Evolutionary conservation across 441 rosid genomes (phyloP).

Genomic region (Croton setiger): DNA sequence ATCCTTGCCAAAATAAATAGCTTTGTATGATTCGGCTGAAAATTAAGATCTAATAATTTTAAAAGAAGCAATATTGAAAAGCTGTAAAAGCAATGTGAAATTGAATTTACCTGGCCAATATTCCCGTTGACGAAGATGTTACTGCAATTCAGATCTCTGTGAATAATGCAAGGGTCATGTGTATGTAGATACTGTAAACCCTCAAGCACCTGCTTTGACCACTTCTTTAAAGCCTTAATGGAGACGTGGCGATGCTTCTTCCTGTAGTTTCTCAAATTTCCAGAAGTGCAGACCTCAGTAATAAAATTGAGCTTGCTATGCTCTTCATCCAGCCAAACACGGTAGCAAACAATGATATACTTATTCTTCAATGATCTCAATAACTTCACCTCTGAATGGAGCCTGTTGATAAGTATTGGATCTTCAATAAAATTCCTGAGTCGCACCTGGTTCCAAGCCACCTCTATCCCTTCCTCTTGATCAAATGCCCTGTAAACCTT

Average conservation of each 20-base stretch:
- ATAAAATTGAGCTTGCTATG: constrained; percentile 51
- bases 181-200: constrained; percentile 68
- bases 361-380: constrained; percentile 56
- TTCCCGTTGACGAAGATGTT: constrained; percentile 73
- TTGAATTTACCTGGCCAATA: constrained; percentile 47
- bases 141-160: constrained; percentile 68
- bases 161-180: constrained; percentile 63
- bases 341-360: constrained; percentile 57
- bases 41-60: background rate
- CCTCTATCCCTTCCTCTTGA: constrained; percentile 70
- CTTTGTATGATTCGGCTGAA: background rate
- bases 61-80: background rate
- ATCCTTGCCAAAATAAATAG: background rate
- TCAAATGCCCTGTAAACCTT: constrained; percentile 71
- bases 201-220: constrained; percentile 66
- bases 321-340: constrained; percentile 54
- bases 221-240: constrained; percentile 70
- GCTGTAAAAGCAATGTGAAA: background rate
- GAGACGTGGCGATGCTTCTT: constrained; percentile 74
- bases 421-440: constrained; percentile 48
- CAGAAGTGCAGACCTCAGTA: constrained; percentile 69
- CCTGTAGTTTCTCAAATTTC: constrained; percentile 61
- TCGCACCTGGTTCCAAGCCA: constrained; percentile 75
- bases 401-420: constrained; percentile 47
- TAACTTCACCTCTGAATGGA: constrained; percentile 60